A percentile compares a stretch with the other conserved stretches of the same genome.
phyloP scores from a whole-genome alignment of 2,329 filamentous ascomycete species.

The Fusarium ambrosium region DNA sequence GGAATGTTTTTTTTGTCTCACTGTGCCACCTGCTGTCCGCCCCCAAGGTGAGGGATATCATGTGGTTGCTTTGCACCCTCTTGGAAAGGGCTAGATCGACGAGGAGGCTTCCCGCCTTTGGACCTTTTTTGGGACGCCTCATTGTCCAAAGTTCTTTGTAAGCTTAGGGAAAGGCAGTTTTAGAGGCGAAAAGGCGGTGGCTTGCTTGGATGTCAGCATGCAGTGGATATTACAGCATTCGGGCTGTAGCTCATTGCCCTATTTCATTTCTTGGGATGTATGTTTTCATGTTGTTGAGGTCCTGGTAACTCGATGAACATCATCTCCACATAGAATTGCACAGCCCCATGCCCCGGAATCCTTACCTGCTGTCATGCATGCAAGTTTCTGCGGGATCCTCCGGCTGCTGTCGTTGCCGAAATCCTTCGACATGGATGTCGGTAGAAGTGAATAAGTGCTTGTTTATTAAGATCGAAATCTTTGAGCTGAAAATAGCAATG shows the following conservation, averaged over 20 bases:
- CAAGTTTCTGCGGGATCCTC: not conserved
- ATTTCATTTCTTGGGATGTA: not conserved
- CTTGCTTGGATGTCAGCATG: not conserved
- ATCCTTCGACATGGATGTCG: not conserved
- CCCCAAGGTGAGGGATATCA: not conserved
- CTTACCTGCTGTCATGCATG: not conserved
- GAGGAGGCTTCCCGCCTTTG: not conserved
- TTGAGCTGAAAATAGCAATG: not conserved
- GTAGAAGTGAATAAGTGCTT: not conserved
- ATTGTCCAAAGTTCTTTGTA: slow-evolving; percentile 25
- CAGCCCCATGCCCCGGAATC: not conserved
- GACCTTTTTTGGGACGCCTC: not conserved
- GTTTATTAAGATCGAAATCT: rapidly evolving
- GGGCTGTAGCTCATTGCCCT: not conserved
- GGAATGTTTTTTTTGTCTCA: not conserved
- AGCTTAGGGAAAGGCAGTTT: not conserved
- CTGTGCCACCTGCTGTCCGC: not conserved
- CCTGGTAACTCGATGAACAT: rapidly evolving
- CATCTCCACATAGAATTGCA: not conserved
- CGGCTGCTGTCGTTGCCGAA: not conserved
- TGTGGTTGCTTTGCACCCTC: not conserved
- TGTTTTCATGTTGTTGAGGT: not conserved
- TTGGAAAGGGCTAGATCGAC: not conserved
- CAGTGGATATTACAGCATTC: not conserved
- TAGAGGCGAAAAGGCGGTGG: not conserved